Conservation (phyloP, 495 filamentous ascomycete species). For the Jackrogersella minutella region DNA sequence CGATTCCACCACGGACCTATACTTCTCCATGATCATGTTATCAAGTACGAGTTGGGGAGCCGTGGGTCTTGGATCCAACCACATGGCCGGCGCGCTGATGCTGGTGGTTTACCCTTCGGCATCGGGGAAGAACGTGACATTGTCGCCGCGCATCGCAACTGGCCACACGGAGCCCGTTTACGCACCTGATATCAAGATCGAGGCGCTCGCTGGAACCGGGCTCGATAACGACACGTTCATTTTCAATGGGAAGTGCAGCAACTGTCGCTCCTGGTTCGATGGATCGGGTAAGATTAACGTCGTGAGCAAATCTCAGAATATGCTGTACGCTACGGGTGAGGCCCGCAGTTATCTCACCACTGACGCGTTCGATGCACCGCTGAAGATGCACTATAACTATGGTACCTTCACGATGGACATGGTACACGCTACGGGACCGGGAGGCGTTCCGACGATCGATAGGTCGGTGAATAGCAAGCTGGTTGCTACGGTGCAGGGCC, state of each 20-base stretch:
- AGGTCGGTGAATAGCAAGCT: slow-evolving; percentile 30
- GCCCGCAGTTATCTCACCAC: slow-evolving; percentile 44
- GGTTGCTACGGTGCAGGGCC: slow-evolving; percentile 30
- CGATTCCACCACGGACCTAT: slow-evolving; percentile 52
- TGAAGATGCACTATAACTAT: slow-evolving; percentile 62
- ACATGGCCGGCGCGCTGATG: slow-evolving; percentile 62
- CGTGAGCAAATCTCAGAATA: slow-evolving; percentile 48
- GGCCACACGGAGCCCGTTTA: slow-evolving; percentile 60
- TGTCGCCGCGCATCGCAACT: slow-evolving; percentile 56
- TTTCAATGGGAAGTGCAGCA: slow-evolving; percentile 58
- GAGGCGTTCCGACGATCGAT: slow-evolving; percentile 42
- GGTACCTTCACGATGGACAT: slow-evolving; percentile 65
- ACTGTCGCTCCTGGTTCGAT: slow-evolving; percentile 55
- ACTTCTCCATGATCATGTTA: slow-evolving; percentile 58
- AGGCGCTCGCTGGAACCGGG: slow-evolving; percentile 52
- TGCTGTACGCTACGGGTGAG: slow-evolving; percentile 67
- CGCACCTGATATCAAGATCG: slow-evolving; percentile 49
- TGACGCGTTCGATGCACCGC: slow-evolving; percentile 51
- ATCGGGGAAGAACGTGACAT: slow-evolving; percentile 56
- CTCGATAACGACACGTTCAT: slow-evolving; percentile 52
- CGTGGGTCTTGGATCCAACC: slow-evolving; percentile 58
- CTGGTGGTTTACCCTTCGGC: slow-evolving; percentile 58
- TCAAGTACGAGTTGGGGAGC: slow-evolving; percentile 54
- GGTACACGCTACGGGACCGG: slow-evolving; percentile 54
- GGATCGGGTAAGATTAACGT: slow-evolving; percentile 50